phyloP scores from a whole-genome alignment of 1,284 basidiomycete genomes.

The Trametes sp. region DNA sequence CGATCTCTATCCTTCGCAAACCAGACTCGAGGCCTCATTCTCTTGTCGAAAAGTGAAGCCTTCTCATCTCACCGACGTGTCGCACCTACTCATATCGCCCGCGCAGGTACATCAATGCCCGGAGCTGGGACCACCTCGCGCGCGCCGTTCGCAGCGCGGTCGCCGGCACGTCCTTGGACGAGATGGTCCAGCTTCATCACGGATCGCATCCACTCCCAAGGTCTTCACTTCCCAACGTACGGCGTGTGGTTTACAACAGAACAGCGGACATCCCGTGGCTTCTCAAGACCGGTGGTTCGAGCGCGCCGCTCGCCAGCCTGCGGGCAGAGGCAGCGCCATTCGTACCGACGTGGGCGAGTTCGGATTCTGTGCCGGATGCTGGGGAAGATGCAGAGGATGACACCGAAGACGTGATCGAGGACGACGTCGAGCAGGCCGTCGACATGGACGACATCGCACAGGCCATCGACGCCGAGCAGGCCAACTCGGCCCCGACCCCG shows the following conservation, averaged over 20 bases:
- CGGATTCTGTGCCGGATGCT: background rate
- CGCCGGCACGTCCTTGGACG: conserved; percentile 43
- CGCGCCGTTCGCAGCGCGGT: conserved; percentile 41
- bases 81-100: background rate
- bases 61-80: background rate
- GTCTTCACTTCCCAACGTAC: conserved; percentile 31
- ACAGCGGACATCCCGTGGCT: conserved; percentile 38
- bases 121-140: conserved; percentile 45
- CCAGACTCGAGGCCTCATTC: conserved; percentile 31
- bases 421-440: conserved; percentile 14
- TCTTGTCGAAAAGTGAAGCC: conserved; percentile 22
- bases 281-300: conserved; percentile 18
- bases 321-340: conserved; percentile 35
- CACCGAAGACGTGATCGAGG: conserved; percentile 10
- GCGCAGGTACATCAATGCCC: conserved; percentile 47
- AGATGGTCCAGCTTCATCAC: conserved; percentile 47
- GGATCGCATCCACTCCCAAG: conserved; percentile 21
- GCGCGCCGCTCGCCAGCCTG: conserved; percentile 14
- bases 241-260: conserved; percentile 44
- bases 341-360: conserved; percentile 19
- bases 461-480: conserved; percentile 36
- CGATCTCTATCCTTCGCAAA: conserved; percentile 40
- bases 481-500: conserved; percentile 18
- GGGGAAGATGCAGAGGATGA: conserved; percentile 19
- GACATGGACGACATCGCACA: conserved; percentile 32